phyloP scores from a whole-genome alignment of 257 asterid species.

The Penstemon barbatus region DNA sequence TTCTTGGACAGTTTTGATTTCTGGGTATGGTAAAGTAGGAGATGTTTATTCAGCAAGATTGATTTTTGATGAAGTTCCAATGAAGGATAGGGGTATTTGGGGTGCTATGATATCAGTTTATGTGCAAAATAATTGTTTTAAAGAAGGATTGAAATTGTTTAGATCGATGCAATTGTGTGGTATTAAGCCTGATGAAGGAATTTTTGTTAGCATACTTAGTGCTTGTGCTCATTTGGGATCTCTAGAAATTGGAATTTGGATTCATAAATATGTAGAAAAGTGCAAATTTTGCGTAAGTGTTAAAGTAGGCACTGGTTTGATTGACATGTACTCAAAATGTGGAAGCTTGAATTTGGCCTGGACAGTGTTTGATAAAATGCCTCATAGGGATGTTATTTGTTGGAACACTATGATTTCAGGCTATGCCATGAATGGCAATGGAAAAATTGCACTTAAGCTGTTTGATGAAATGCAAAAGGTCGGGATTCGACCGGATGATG shows the following conservation, averaged over 20 bases:
- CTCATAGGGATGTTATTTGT: conserved; percentile 53
- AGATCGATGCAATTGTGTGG: conserved; percentile 66
- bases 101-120: conserved; percentile 78
- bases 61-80: conserved; percentile 58
- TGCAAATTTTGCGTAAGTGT: conserved; percentile 32
- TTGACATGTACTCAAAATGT: conserved; percentile 54
- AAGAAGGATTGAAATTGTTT: conserved; percentile 63
- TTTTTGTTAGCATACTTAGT: conserved; percentile 51
- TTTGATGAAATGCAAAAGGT: conserved; percentile 53
- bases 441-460: conserved; percentile 43
- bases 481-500: conserved; percentile 51
- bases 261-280: conserved; percentile 49
- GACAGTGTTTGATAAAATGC: conserved; percentile 32
- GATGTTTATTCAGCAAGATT: conserved; percentile 57
- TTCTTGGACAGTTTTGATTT: conserved; percentile 66
- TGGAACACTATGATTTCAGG: conserved; percentile 78
- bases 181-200: conserved; percentile 61
- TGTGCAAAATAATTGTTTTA: conserved; percentile 70
- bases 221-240: conserved; percentile 19
- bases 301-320: conserved; percentile 53
- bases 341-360: conserved; percentile 35
- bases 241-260: conserved; percentile 68
- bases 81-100: conserved; percentile 71
- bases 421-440: conserved; percentile 65
- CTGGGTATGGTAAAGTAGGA: conserved; percentile 56